Conservation (phyloP, 306 rosid species). For the Glycine tomentella region DNA sequence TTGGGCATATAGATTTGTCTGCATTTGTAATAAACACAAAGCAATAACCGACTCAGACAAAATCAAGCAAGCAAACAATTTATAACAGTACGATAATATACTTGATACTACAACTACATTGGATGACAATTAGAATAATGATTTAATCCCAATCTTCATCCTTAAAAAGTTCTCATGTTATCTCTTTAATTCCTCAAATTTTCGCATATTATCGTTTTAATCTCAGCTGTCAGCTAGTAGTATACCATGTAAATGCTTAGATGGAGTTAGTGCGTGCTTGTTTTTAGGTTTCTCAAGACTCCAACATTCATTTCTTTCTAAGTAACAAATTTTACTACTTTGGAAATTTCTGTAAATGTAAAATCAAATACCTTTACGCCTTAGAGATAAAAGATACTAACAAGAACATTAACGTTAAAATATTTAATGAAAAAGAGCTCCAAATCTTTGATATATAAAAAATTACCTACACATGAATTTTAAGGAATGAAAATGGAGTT, state of each 20-base stretch:
- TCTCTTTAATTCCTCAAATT: background rate
- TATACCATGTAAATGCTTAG: no score
- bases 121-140: background rate
- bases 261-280: no score
- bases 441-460: background rate
- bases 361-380: background rate
- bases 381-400: background rate
- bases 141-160: background rate
- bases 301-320: background rate
- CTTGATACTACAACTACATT: background rate
- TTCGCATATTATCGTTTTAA: background rate
- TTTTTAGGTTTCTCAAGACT: no score
- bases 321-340: background rate
- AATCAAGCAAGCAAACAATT: background rate
- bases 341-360: background rate
- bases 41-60: constrained; percentile 2
- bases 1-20: background rate
- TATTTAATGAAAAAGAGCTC: background rate
- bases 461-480: background rate
- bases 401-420: background rate
- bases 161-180: background rate
- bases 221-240: background rate
- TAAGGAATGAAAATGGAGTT: background rate
- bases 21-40: constrained; percentile 12
- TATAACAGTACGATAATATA: background rate